These are phyloP conservation scores for Rubia peregrina DNA, from an alignment of 305 asterid genomes.

Conservation along the genomic window DNA sequence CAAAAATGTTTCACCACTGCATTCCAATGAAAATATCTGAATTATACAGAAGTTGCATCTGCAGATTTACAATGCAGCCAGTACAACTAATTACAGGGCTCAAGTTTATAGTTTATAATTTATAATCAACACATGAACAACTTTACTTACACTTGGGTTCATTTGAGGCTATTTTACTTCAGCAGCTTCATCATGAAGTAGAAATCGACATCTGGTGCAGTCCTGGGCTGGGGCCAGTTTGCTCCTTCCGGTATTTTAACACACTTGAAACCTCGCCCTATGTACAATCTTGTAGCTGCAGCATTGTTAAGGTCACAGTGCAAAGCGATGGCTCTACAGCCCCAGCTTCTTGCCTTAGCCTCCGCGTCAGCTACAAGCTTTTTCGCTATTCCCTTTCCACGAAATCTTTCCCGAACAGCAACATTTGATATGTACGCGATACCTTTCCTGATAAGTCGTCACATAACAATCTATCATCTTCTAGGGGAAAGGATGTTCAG, in stretches of 20 bases:
- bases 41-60: conserved; percentile 9
- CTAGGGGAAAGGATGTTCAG: not conserved
- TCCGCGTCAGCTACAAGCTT: conserved; percentile 64
- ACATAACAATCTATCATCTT: not conserved
- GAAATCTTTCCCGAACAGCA: conserved; percentile 63
- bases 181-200: conserved; percentile 88
- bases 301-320: conserved; percentile 70
- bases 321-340: conserved; percentile 77
- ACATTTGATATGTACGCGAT: conserved; percentile 89
- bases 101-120: conserved; percentile 15
- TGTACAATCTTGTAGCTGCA: conserved; percentile 62
- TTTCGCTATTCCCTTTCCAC: conserved; percentile 76
- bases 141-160: conserved; percentile 1
- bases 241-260: conserved; percentile 64
- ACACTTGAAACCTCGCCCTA: conserved; percentile 49
- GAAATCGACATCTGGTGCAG: conserved; percentile 50
- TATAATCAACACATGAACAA: conserved; percentile 6
- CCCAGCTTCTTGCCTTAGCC: conserved; percentile 76
- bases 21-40: not conserved
- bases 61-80: conserved; percentile 15
- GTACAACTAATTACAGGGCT: conserved; percentile 17
- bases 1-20: not conserved
- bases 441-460: conserved; percentile 52
- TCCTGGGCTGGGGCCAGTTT: conserved; percentile 86
- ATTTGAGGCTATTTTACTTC: conserved; percentile 12